Evolutionary conservation across 2,329 filamentous ascomycete genomes (phyloP), one percentile per base, ranked within the genome.

Genomic region (Pyrenophora teres): DNA sequence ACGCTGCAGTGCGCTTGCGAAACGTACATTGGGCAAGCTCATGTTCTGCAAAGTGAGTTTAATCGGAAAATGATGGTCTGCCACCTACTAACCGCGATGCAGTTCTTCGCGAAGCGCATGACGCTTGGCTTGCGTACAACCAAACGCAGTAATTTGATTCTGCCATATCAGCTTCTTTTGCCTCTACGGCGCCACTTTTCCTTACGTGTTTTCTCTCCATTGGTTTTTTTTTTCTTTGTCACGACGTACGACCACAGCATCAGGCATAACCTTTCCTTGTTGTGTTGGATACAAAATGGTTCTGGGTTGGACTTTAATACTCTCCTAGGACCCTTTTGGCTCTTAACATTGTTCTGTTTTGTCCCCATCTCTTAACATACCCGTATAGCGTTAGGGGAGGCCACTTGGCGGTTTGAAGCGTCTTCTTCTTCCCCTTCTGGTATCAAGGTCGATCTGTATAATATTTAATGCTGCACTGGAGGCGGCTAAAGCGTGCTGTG

Each of bases 1-100:
- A 83, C 82, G 7, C 73, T 88, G 45, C 85, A 88, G 67, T 84
- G 82, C 65, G 85, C 85, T 35, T 75, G 72, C 41, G 70, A 74
- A 57, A 71, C 69, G 30, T 62, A 65, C 46, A 57, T 57, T 4
- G 66, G 62, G 21, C 72, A 75, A 59, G 62, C 62, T 12, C 65
- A 69, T 39, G 71, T 75, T 41, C 57, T 75, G 55, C 69, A 71
- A 53, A 67, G 71, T 72, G 63, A 53, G 68, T 62, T 12, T 13
- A 10, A 1, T 7, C 23, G 7, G 25, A 27, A 25, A 16, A n/a
- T 4, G 18, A 9, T 6, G 4, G 1, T 13, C 12, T 4, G 15
- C n/a, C 12, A 21, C 5, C n/a, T 42, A 35, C 57, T 71, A 55
- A 70, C 43, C 32, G 3, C n/a, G 0, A 21, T 38, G n/a, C 21